These are phyloP conservation scores for Rhododendron kiyosumense DNA, from an alignment of 148 eudicot species.

Conservation along the genomic window DNA sequence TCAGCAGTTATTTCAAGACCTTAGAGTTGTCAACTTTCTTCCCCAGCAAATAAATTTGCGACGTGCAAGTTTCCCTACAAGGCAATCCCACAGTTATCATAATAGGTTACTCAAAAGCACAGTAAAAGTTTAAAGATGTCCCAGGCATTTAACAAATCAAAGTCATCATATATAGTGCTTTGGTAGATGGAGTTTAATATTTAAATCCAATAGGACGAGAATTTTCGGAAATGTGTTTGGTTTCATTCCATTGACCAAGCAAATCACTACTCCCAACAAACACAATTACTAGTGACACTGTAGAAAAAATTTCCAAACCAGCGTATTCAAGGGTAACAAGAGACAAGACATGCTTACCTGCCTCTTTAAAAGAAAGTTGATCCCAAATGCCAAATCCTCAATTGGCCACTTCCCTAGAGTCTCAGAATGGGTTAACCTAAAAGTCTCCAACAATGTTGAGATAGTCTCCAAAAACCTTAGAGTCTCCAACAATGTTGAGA, in stretches of 20 bases:
- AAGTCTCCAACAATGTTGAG: slow-evolving; percentile 89
- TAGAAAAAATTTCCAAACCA: not conserved
- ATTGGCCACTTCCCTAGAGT: slow-evolving; percentile 97
- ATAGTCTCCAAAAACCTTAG: slow-evolving; percentile 85
- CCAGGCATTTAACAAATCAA: not conserved
- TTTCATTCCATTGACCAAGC: not conserved
- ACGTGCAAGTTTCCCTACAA: slow-evolving; percentile 87
- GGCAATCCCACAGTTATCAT: slow-evolving; percentile 9
- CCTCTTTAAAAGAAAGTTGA: slow-evolving; percentile 83
- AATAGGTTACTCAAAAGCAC: not conserved
- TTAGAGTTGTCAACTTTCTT: slow-evolving; percentile 58
- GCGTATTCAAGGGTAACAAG: not conserved
- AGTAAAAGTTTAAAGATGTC: not conserved
- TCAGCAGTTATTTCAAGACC: slow-evolving; percentile 71
- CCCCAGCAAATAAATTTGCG: slow-evolving; percentile 65
- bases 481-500: slow-evolving; percentile 91
- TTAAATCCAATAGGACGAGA: not conserved
- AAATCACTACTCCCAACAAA: not conserved
- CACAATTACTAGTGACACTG: not conserved
- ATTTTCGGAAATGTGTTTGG: not conserved
- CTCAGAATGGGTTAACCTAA: slow-evolving; percentile 86
- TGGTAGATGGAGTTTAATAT: not conserved
- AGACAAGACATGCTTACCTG: slow-evolving; percentile 47
- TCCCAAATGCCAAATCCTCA: slow-evolving; percentile 97
- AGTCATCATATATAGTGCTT: not conserved